Evolutionary conservation across 2,329 filamentous ascomycete species (phyloP), one percentile per base, ranked within the genome.

Genomic region (Arthrobotrys sphaeroides): DNA sequence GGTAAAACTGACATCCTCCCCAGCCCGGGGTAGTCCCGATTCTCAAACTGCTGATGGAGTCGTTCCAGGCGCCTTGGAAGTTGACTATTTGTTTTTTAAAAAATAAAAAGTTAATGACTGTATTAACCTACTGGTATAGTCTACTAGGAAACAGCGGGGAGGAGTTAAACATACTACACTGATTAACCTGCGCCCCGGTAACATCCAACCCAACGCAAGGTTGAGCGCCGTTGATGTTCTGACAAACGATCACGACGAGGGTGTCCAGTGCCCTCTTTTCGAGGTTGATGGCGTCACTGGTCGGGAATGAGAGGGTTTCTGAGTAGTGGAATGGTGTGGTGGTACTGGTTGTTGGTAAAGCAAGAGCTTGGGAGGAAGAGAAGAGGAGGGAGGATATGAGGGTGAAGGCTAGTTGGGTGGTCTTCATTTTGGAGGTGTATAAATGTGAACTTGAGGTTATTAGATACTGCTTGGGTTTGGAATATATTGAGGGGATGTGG

Each of bases 91-190:
- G 2, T 18, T 31, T 31, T n/a, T 22, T 16, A 6, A 51, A 12
- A 6, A 51, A 12, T 51, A 13, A 28, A 13, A 38, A 12, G 18
- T 62, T 62, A 43, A 26, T 22, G 5, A 36, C 13, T 33, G 10
- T 10, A 26, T 42, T 16, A 3, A 38, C 31, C 18, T 26, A 5
- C 13, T 28, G 16, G 31, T 57, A 26, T n/a, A n/a, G n/a, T n/a
- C n/a, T n/a, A n/a, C n/a, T n/a, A n/a, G n/a, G n/a, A n/a, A n/a
- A n/a, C n/a, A n/a, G n/a, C n/a, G n/a, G n/a, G n/a, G n/a, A n/a
- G n/a, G n/a, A 40, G 9, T n/a, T 57, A 22, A n/a, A 55, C 55
- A 43, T 60, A 60, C 55, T 43, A 22, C 55, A 60, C 36, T 60
- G 24, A 6, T 43, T 43, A 4, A 42, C 40, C 31, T 60, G 31